Evolutionary conservation across 2,329 filamentous ascomycete genomes (phyloP).

Genomic region (Decorospora gaudefroyi): DNA sequence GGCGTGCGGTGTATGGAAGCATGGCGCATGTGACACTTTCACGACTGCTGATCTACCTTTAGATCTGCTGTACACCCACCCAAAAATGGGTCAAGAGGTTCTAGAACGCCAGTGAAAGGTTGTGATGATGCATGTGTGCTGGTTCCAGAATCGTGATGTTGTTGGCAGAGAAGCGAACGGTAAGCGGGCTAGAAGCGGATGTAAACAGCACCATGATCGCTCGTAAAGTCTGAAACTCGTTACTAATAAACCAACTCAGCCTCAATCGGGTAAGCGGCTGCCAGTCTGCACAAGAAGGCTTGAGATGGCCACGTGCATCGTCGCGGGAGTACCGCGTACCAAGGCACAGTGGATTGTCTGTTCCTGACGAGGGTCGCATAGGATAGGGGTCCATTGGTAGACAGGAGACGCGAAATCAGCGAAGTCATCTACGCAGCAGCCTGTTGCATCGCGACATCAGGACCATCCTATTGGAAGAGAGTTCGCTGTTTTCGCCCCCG

Average conservation of each 20-base stretch:
- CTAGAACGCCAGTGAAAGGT: not conserved
- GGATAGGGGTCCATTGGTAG: slow-evolving; percentile 1
- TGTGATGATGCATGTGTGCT: slow-evolving; percentile 9
- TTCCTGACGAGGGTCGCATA: not conserved
- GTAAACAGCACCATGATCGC: slow-evolving; percentile 1
- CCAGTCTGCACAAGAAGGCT: too few relatives aligned
- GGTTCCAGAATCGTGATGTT: not conserved
- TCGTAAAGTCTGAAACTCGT: slow-evolving; percentile 17
- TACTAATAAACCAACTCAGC: slow-evolving; percentile 3
- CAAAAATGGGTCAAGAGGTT: not conserved
- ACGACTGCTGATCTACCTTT: not conserved
- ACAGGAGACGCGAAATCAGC: slow-evolving; percentile 1
- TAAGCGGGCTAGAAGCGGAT: slow-evolving; percentile 7
- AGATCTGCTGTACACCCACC: not conserved
- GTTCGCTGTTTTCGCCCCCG: not conserved
- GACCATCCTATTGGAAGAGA: not conserved
- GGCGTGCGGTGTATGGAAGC: not conserved
- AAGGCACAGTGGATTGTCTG: not conserved
- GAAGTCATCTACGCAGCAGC: slow-evolving; percentile 5
- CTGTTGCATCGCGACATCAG: slow-evolving; percentile 6
- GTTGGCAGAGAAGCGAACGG: slow-evolving; percentile 1
- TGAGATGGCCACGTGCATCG: slow-evolving; percentile 9
- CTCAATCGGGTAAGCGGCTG: slow-evolving; percentile 10
- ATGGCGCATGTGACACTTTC: slow-evolving; percentile 7
- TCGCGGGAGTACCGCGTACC: not conserved